phyloP scores from a whole-genome alignment of 257 asterid genomes.

The Nemophila menziesii region DNA sequence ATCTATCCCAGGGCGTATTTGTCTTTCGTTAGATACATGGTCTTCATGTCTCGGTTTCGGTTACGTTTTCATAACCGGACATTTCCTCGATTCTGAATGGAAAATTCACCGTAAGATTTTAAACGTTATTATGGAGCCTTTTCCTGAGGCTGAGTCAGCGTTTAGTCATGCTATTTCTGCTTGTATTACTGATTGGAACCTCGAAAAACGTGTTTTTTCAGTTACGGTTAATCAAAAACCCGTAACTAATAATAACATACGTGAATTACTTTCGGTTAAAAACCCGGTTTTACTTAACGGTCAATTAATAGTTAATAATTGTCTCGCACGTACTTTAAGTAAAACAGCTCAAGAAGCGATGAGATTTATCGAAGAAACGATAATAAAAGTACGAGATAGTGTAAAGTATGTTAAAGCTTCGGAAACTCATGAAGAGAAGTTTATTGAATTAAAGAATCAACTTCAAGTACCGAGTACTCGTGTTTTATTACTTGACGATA shows the following conservation, averaged over 20 bases:
- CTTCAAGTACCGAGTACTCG: slow-evolving; percentile 90
- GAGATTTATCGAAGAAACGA: slow-evolving; percentile 31
- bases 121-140: slow-evolving; percentile 78
- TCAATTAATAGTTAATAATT: slow-evolving; percentile 61
- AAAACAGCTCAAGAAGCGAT: slow-evolving; percentile 54
- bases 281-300: slow-evolving; percentile 73
- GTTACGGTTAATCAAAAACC: slow-evolving; percentile 64
- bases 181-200: slow-evolving; percentile 79
- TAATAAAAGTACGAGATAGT: slow-evolving; percentile 67
- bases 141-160: slow-evolving; percentile 75
- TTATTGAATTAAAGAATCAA: slow-evolving; percentile 62
- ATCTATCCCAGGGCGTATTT: slow-evolving; percentile 69
- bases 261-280: slow-evolving; percentile 74
- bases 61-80: slow-evolving; percentile 70
- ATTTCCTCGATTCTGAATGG: slow-evolving; percentile 83
- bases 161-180: slow-evolving; percentile 86
- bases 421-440: slow-evolving; percentile 74
- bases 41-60: slow-evolving; percentile 51
- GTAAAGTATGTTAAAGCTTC: slow-evolving; percentile 86
- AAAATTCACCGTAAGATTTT: slow-evolving; percentile 78
- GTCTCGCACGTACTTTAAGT: slow-evolving; percentile 78
- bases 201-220: slow-evolving; percentile 79
- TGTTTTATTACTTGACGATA: slow-evolving; percentile 57
- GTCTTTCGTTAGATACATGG: slow-evolving; percentile 83
- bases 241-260: slow-evolving; percentile 53